phyloP scores from a whole-genome alignment of 345 rosid species.

The Aquilaria sinensis region DNA sequence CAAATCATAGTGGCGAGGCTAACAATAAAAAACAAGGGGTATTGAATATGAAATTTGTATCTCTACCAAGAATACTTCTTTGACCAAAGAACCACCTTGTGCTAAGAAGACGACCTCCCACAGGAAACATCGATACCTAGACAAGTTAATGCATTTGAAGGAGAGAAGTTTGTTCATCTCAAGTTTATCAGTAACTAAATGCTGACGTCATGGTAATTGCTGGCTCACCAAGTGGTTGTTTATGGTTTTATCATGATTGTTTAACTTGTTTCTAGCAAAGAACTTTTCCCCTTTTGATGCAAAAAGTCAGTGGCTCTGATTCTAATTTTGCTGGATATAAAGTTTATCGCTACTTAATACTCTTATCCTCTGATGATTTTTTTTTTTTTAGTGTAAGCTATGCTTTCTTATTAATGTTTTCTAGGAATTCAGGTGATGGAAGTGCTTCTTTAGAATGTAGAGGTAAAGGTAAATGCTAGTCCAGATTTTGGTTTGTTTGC shows the following conservation, averaged over 20 bases:
- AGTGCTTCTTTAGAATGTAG: slow-evolving; percentile 34
- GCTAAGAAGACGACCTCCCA: slow-evolving; percentile 10
- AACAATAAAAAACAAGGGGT: no score
- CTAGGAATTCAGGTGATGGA: slow-evolving; percentile 38
- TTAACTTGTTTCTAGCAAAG: not conserved
- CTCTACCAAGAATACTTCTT: slow-evolving; percentile 46
- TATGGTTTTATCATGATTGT: not conserved
- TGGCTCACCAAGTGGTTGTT: not conserved
- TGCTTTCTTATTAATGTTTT: slow-evolving; percentile 4
- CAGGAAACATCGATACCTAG: slow-evolving; percentile 29
- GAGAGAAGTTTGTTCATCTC: slow-evolving; percentile 44
- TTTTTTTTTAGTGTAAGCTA: not conserved
- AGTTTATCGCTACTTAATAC: slow-evolving; percentile 4
- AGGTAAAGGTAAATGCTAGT: slow-evolving; percentile 15
- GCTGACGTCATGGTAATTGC: slow-evolving; percentile 42
- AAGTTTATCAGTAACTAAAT: slow-evolving; percentile 33
- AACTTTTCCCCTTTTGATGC: slow-evolving; percentile 11
- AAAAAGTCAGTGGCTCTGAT: slow-evolving; percentile 30
- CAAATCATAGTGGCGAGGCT: no score
- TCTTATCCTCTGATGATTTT: not conserved
- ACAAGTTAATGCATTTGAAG: slow-evolving; percentile 33
- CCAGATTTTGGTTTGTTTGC: slow-evolving; percentile 30
- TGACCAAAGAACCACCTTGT: slow-evolving; percentile 17
- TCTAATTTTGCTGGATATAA: slow-evolving; percentile 42
- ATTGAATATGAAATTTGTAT: not conserved